A percentile compares a stretch with the other conserved stretches of the same genome.
These are phyloP conservation scores for Spergularia marina DNA, from an alignment of 148 eudicot genomes.

Conservation along the genomic window DNA sequence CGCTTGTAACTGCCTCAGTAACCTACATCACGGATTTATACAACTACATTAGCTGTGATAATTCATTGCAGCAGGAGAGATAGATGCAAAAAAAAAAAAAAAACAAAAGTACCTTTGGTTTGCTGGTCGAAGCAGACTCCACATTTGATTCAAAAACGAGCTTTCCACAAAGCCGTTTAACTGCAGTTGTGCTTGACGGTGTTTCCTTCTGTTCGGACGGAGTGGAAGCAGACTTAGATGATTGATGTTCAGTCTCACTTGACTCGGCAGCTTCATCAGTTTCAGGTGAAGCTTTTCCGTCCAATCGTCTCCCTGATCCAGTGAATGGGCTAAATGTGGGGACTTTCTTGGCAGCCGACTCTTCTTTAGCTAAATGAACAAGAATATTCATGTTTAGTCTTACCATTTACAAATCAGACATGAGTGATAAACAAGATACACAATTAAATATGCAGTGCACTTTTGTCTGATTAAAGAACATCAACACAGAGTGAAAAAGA, in stretches of 20 bases:
- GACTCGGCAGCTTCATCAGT: conserved; percentile 21
- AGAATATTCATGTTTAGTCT: too few relatives aligned
- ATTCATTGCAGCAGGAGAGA: not conserved
- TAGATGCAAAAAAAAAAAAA: not conserved
- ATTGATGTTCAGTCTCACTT: conserved; percentile 7
- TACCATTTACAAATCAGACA: too few relatives aligned
- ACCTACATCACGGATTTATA: conserved; percentile 11
- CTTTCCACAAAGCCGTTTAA: conserved; percentile 22
- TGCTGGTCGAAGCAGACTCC: conserved; percentile 14
- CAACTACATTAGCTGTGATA: not conserved
- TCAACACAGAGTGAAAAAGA: too few relatives aligned
- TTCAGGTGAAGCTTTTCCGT: conserved; percentile 30
- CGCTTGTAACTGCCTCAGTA: conserved; percentile 18
- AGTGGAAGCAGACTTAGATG: conserved; percentile 21
- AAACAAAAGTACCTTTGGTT: conserved; percentile 22
- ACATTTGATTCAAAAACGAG: conserved; percentile 35
- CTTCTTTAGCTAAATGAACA: too few relatives aligned
- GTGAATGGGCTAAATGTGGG: conserved; percentile 32
- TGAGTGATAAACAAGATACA: too few relatives aligned
- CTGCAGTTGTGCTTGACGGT: conserved; percentile 23
- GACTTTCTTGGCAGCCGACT: conserved; percentile 14
- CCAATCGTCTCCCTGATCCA: conserved; percentile 35
- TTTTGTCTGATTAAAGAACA: too few relatives aligned
- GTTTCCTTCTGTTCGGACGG: conserved; percentile 13
- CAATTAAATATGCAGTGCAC: too few relatives aligned